These are phyloP conservation scores for Microstegium vimineum DNA, from an alignment of 176 grass and related monocot species.

Conservation along the genomic window DNA sequence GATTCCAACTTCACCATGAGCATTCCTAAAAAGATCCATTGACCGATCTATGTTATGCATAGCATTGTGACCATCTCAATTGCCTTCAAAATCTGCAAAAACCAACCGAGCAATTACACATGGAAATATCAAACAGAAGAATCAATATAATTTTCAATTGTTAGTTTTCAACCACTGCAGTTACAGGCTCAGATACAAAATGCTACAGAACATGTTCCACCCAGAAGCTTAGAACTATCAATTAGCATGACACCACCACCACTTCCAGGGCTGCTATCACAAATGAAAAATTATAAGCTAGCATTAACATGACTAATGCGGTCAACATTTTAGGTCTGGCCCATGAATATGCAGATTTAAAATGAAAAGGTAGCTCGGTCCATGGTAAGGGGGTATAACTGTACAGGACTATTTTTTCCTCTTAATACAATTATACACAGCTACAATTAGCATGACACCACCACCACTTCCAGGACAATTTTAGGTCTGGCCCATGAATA, in stretches of 20 bases:
- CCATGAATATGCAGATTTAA: background rate
- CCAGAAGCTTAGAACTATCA: background rate
- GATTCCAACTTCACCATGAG: background rate
- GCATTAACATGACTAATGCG: background rate
- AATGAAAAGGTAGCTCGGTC: no score
- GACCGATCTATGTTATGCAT: background rate
- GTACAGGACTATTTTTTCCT: no score
- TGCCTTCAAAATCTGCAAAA: constrained; percentile 32
- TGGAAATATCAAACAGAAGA: background rate
- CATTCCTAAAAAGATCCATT: background rate
- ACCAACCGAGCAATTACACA: background rate
- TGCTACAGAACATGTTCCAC: background rate
- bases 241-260: background rate
- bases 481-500: background rate
- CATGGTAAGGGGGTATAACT: no score
- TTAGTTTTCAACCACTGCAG: background rate
- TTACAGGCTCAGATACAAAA: background rate
- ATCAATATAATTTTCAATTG: background rate
- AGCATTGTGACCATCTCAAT: constrained; percentile 31
- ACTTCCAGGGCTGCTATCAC: background rate
- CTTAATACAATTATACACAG: no score
- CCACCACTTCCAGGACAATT: no score
- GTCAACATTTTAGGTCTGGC: background rate
- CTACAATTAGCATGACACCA: no score
- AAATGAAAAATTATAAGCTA: background rate